Conservation (phyloP, 2,329 filamentous ascomycete species). For the Penicillium sp. region DNA sequence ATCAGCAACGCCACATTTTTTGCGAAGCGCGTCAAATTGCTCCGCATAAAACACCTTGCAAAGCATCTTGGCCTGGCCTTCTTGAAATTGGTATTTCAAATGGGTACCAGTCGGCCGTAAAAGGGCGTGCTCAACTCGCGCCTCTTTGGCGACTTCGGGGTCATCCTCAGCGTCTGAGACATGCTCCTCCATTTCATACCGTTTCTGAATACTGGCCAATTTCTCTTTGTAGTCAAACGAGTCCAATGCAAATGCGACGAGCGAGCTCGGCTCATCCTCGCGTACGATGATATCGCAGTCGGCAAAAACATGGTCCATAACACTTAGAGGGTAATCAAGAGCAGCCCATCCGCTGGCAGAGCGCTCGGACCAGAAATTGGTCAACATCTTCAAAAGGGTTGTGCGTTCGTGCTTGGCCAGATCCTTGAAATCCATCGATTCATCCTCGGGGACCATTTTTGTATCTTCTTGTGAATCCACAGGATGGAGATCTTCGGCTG, state of each 20-base stretch:
- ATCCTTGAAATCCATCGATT: constrained; percentile 64
- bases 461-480: constrained; percentile 56
- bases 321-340: constrained; percentile 85
- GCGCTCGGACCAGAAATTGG: constrained; percentile 97
- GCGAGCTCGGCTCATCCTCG: constrained; percentile 94
- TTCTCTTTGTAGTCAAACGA: constrained; percentile 85
- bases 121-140: constrained; percentile 80
- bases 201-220: constrained; percentile 55
- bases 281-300: constrained; percentile 96
- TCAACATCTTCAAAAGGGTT: constrained; percentile 91
- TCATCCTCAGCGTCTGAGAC: constrained; percentile 26
- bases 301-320: constrained; percentile 91
- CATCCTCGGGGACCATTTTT: constrained; percentile 54
- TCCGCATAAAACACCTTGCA: constrained; percentile 99
- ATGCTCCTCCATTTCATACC: constrained; percentile 31
- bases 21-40: constrained; percentile 90
- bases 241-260: constrained; percentile 89
- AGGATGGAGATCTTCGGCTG: constrained; percentile 67
- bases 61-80: constrained; percentile 89
- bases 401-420: constrained; percentile 91
- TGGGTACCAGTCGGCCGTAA: constrained; percentile 85
- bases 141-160: constrained; percentile 57
- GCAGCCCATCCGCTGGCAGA: constrained; percentile 92
- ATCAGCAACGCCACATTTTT: constrained; percentile 90
- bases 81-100: constrained; percentile 91